Percentiles rank a stretch among this genome's conserved stretches.
These are phyloP conservation scores for Schoenoplectus triqueter DNA, from an alignment of 202 grass and related monocot genomes.

Conservation along the genomic window DNA sequence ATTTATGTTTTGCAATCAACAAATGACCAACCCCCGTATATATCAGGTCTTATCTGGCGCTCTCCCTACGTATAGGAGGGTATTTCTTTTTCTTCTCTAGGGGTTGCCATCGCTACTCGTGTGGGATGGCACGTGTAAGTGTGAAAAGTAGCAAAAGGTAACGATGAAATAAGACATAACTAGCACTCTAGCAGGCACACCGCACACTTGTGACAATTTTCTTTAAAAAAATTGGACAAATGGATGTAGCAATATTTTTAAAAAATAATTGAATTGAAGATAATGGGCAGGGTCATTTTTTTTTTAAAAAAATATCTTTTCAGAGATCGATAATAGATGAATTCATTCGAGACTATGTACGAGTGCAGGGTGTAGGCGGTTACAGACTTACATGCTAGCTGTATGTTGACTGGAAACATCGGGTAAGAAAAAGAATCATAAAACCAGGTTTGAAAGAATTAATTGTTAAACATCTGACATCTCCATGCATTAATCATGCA, in stretches of 20 bases:
- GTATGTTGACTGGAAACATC: slow-evolving; percentile 23
- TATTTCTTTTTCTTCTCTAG: background rate
- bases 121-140: slow-evolving; percentile 36
- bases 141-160: slow-evolving; percentile 24
- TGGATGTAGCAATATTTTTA: no score
- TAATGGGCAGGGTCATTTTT: no score
- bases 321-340: no score
- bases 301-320: background rate
- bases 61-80: slow-evolving; percentile 13
- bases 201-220: no score
- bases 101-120: slow-evolving; percentile 28
- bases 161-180: slow-evolving; percentile 14
- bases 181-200: background rate
- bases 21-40: slow-evolving; percentile 15
- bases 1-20: slow-evolving; percentile 8
- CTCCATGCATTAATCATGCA: slow-evolving; percentile 39
- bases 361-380: slow-evolving; percentile 23
- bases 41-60: background rate
- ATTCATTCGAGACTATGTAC: no score
- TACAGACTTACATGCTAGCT: background rate
- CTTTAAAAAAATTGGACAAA: no score
- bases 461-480: background rate
- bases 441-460: slow-evolving; percentile 37
- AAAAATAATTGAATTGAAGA: no score
- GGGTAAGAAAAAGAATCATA: slow-evolving; percentile 21